phyloP scores from a whole-genome alignment of 441 rosid species.

The Arabidopsis lyrata region DNA sequence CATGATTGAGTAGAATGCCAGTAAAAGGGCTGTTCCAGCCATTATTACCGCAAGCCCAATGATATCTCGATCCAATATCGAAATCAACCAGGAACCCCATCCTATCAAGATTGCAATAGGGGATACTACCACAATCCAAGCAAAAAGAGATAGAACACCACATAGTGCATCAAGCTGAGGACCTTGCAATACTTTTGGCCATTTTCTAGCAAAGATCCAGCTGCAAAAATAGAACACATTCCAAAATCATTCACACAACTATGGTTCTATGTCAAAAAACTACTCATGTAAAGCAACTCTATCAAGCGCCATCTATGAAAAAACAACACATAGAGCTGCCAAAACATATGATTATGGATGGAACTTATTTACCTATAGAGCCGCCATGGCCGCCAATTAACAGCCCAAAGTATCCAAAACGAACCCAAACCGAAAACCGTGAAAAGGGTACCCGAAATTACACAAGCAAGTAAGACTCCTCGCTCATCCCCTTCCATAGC shows the following conservation, averaged over 20 bases:
- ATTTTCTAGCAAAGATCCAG: conserved; percentile 99
- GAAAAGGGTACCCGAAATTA: conserved; percentile 90
- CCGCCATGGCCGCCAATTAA: conserved; percentile 99
- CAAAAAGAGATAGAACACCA: conserved; percentile 72
- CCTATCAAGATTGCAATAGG: conserved; percentile 83
- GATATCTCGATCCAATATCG: conserved; percentile 81
- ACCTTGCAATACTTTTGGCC: conserved; percentile 91
- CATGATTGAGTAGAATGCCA: conserved; percentile 99
- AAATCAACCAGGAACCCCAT: conserved; percentile 95
- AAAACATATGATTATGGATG: background rate
- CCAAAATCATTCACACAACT: conserved; percentile 25
- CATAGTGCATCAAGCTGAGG: conserved; percentile 87
- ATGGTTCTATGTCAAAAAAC: conserved; percentile 17
- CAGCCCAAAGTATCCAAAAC: conserved; percentile 89
- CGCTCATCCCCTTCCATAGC: conserved; percentile 89
- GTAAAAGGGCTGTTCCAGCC: conserved; percentile 97
- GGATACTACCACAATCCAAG: conserved; percentile 88
- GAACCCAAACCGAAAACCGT: conserved; percentile 81
- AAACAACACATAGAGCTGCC: conserved; percentile 21
- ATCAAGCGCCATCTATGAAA: conserved; percentile 21
- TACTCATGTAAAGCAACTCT: conserved; percentile 18
- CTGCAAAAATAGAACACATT: conserved; percentile 55
- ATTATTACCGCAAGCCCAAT: conserved; percentile 96
- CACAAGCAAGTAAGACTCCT: conserved; percentile 73
- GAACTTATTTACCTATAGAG: conserved; percentile 77